These are phyloP conservation scores for Phyllostachys edulis DNA, from an alignment of 176 grass and related monocot genomes.

Conservation along the genomic window DNA sequence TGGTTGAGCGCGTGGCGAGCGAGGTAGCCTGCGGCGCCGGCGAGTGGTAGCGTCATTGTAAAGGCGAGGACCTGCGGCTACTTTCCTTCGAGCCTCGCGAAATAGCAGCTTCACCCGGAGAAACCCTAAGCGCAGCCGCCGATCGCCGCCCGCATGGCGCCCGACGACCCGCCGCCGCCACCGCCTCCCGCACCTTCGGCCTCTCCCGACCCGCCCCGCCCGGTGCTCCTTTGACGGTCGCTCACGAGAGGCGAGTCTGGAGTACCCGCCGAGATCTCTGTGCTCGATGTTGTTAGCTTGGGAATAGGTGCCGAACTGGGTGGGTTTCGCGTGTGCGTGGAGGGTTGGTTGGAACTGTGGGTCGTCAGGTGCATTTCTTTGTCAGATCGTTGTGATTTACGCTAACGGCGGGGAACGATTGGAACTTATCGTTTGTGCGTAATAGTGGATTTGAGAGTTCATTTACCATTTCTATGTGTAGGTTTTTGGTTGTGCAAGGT, in stretches of 20 bases:
- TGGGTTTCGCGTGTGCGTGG: background rate
- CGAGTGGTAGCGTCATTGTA: no score
- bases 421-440: background rate
- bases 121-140: conserved; percentile 35
- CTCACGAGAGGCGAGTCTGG: conserved; percentile 41
- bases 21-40: no score
- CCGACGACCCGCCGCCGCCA: conserved; percentile 37
- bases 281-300: background rate
- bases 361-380: background rate
- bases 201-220: conserved; percentile 37
- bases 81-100: no score
- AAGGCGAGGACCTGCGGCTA: no score
- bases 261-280: background rate
- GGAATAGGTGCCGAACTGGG: no score
- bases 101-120: no score
- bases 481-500: background rate
- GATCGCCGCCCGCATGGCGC: conserved; percentile 30
- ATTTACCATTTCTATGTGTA: background rate
- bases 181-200: conserved; percentile 53
- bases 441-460: background rate
- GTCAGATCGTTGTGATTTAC: background rate
- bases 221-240: conserved; percentile 56
- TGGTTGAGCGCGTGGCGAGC: no score
- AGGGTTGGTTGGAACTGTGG: background rate
- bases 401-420: background rate